phyloP scores from a whole-genome alignment of 2,329 filamentous ascomycete genomes.

The Verticillium klebahnii region DNA sequence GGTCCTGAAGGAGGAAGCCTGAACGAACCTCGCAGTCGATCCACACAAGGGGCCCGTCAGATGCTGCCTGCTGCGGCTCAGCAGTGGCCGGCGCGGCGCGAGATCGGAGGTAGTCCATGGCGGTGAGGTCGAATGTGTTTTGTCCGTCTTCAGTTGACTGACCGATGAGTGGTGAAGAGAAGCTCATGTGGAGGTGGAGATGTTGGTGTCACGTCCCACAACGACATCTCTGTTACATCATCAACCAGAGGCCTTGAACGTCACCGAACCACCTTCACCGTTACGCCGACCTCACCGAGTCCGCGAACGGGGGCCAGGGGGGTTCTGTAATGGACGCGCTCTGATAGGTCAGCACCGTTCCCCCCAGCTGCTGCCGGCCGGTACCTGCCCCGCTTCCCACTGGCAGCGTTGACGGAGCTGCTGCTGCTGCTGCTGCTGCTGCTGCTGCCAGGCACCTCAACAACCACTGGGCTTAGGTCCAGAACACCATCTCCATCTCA shows the following conservation, averaged over 20 bases:
- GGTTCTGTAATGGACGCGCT: too few species aligned
- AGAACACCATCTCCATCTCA: background rate
- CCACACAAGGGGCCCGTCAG: conserved; percentile 69
- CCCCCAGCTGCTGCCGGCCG: too few species aligned
- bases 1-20: background rate
- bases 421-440: too few species aligned
- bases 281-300: too few species aligned
- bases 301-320: too few species aligned
- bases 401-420: too few species aligned
- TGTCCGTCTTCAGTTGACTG: background rate
- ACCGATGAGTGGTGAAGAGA: background rate
- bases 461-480: background rate
- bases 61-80: conserved; percentile 3
- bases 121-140: background rate
- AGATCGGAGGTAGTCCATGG: conserved; percentile 9
- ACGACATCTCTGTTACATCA: background rate
- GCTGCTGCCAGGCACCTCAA: background rate
- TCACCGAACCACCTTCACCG: background rate
- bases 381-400: too few species aligned
- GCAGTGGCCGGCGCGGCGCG: conserved; percentile 1
- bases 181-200: background rate
- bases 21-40: conserved; percentile 62
- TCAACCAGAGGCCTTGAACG: background rate
- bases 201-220: background rate
- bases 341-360: too few species aligned